phyloP scores from a whole-genome alignment of 768 basidiomycete genomes.

The Sarcodon sp. region DNA sequence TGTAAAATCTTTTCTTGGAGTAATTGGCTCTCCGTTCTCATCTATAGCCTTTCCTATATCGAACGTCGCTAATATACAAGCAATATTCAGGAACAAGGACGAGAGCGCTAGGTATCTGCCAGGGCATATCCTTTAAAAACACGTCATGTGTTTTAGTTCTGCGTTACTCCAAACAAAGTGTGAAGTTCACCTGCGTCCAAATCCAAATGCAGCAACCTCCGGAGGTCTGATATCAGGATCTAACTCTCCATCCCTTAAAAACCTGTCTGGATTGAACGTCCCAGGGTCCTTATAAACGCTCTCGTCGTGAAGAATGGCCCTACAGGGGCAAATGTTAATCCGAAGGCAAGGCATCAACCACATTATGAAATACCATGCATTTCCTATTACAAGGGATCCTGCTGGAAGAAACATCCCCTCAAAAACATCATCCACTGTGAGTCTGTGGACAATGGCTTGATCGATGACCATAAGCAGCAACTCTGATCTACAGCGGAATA shows the following conservation, averaged over 20 bases:
- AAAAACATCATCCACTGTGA: conserved; percentile 26
- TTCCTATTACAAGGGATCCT: conserved; percentile 22
- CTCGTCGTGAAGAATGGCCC: conserved; percentile 10
- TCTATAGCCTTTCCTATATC: conserved; percentile 5
- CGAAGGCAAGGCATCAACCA: no score
- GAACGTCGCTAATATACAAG: conserved; percentile 7
- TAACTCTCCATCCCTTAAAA: conserved; percentile 2
- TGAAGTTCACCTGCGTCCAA: conserved; percentile 11
- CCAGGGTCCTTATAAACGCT: conserved; percentile 5
- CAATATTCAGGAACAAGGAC: conserved; percentile 7
- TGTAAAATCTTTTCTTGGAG: conserved; percentile 11
- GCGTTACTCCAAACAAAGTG: not conserved
- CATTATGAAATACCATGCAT: not conserved
- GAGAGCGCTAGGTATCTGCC: conserved; percentile 7
- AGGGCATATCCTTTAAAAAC: conserved; percentile 6
- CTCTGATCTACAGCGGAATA: conserved; percentile 10
- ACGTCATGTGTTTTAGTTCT: not conserved
- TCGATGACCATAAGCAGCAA: conserved; percentile 7
- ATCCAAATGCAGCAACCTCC: conserved; percentile 5
- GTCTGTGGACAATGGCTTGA: conserved; percentile 19
- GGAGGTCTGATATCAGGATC: conserved; percentile 2
- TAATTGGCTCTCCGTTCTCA: conserved; percentile 3
- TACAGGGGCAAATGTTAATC: conserved; percentile 4
- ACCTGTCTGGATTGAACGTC: conserved; percentile 10
- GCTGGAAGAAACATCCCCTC: conserved; percentile 27